A percentile compares a stretch with the other conserved stretches of the same genome.
phyloP scores from a whole-genome alignment of 306 rosid genomes.

The Canavalia gladiata region DNA sequence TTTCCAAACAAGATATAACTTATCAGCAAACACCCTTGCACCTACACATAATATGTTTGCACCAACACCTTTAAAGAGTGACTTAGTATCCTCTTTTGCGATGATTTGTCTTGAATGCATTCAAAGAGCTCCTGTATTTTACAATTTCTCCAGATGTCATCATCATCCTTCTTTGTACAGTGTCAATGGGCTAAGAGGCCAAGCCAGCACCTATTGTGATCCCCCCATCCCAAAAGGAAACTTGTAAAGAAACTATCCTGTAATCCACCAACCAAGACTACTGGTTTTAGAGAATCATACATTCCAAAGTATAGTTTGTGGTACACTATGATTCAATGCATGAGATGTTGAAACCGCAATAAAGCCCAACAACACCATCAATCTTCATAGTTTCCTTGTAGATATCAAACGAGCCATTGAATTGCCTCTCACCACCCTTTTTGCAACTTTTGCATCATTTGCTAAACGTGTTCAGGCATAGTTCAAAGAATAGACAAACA shows the following conservation, averaged over 20 bases:
- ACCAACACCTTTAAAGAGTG: slow-evolving; percentile 83
- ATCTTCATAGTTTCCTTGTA: slow-evolving; percentile 67
- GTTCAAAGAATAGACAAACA: too few relatives aligned
- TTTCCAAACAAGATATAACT: slow-evolving; percentile 72
- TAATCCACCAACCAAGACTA: slow-evolving; percentile 52
- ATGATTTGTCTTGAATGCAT: slow-evolving; percentile 63
- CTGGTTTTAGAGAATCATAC: too few relatives aligned
- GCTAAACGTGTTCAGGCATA: too few relatives aligned
- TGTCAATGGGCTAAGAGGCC: slow-evolving; percentile 77
- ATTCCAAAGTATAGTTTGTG: too few relatives aligned
- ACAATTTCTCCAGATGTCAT: slow-evolving; percentile 88
- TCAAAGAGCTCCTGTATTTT: slow-evolving; percentile 67
- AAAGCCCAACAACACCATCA: slow-evolving; percentile 80
- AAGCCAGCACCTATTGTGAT: slow-evolving; percentile 80
- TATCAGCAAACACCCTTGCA: slow-evolving; percentile 78
- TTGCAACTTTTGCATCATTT: too few relatives aligned
- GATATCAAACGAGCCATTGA: slow-evolving; percentile 54
- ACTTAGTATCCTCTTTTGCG: slow-evolving; percentile 70
- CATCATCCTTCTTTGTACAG: slow-evolving; percentile 84
- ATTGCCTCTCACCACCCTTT: neutral
- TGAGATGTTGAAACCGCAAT: slow-evolving; percentile 73
- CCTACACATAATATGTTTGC: slow-evolving; percentile 79
- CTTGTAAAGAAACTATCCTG: slow-evolving; percentile 79
- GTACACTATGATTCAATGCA: neutral
- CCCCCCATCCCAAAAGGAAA: slow-evolving; percentile 75